Base-by-base conservation (phyloP, 2,329 filamentous ascomycete species). In the Cladophialophora chaetospira region DNA sequence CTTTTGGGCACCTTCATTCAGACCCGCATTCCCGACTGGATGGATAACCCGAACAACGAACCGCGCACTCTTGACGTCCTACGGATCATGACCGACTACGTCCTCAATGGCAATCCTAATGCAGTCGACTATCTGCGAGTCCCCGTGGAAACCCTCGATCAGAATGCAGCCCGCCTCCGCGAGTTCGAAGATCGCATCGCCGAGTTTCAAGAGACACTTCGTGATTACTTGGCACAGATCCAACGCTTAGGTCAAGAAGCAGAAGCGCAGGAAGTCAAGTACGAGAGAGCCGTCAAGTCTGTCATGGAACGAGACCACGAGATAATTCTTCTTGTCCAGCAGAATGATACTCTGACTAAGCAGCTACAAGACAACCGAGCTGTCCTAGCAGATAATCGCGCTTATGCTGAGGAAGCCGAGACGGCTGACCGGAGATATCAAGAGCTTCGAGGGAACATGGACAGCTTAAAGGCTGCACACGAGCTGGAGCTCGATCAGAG, bases 301-400 rank as follows among this genome's bases (percentile, higher is more conserved):
- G 31, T 62, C 23, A 57, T 54, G 38, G 47, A 58, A 25, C 51
- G 54, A n/a, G 57, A 63, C 17, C 57, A 61, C 49, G 62, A 64
- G 33, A 46, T 62, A 17, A 10, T 55, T 5, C 44, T 60, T 23
- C 54, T 64, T 2, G 53, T 45, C 1, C 51, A 59, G 43, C 48
- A 58, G n/a, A 58, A 55, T 26, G 44, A 55, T 19, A 36, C 54
- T 29, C 19, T 62, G 8, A 48, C 15, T 13, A 48, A 36, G 23
- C 26, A 57, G 9, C 17, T 63, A 26, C 42, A 57, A 21, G 45
- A 60, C 5, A 55, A 42, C 17, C 45, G 53, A 28, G 28, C 38
- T 17, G 43, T 38, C 5, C 25, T 60, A 13, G 29, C 45, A 5
- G 52, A 55, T 28, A 51, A 28, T 31, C 29, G 44, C 13, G 31